Evolutionary conservation across 768 basidiomycete species (phyloP).

Genomic region (Cystobasidium tubakii): DNA sequence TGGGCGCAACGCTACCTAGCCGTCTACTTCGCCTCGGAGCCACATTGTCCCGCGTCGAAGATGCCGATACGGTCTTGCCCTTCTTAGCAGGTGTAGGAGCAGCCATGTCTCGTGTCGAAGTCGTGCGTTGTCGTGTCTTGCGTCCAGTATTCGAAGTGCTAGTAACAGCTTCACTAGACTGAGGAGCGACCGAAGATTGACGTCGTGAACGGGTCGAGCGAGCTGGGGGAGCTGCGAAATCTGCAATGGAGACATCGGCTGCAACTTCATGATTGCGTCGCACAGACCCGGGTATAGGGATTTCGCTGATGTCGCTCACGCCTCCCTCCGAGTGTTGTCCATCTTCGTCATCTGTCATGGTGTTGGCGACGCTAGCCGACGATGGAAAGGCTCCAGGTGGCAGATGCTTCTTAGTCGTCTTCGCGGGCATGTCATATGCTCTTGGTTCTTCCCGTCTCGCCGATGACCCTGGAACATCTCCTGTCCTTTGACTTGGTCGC

Average conservation of each 20-base stretch:
- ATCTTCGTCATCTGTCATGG: slow-evolving; percentile 12
- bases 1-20: slow-evolving; percentile 30
- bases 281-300: neutral
- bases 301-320: slow-evolving; percentile 1
- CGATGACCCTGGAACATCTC: neutral
- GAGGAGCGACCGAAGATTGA: neutral
- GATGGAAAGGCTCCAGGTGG: slow-evolving; percentile 36
- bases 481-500: neutral
- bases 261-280: neutral
- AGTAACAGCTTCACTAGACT: neutral
- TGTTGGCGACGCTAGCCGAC: neutral
- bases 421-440: neutral
- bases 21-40: slow-evolving; percentile 20
- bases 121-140: slow-evolving; percentile 16
- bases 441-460: neutral
- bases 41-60: neutral
- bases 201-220: slow-evolving; percentile 6
- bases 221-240: slow-evolving; percentile 19
- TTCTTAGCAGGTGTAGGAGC: slow-evolving; percentile 18
- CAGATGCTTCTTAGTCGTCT: neutral
- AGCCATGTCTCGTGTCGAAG: neutral
- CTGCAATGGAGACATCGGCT: neutral
- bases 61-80: slow-evolving; percentile 3
- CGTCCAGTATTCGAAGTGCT: neutral
- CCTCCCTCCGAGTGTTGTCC: neutral